Evolutionary conservation across 2,329 filamentous ascomycete species (phyloP).

Genomic region (Fusarium sarcochroum): DNA sequence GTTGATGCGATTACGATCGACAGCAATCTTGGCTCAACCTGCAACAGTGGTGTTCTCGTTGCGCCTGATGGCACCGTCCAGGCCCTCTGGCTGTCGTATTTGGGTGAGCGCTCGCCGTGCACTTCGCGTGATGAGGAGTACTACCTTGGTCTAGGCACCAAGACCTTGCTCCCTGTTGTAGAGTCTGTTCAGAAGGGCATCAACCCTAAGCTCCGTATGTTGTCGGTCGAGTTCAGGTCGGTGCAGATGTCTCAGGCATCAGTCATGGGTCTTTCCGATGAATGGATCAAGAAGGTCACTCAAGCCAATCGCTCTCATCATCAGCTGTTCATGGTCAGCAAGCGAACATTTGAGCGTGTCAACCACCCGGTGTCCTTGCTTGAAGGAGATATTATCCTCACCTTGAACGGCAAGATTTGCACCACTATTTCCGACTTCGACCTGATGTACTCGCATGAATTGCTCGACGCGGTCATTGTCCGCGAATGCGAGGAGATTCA

Average conservation of each 20-base stretch:
- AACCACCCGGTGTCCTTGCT: slow-evolving; percentile 71
- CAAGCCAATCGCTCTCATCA: slow-evolving; percentile 91
- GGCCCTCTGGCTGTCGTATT: slow-evolving; percentile 95
- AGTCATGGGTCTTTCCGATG: slow-evolving; percentile 96
- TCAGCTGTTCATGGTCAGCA: slow-evolving; percentile 98
- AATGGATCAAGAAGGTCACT: slow-evolving; percentile 94
- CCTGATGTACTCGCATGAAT: slow-evolving; percentile 92
- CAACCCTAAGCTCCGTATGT: slow-evolving; percentile 85
- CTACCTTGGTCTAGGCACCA: slow-evolving; percentile 91
- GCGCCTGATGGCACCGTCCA: slow-evolving; percentile 92
- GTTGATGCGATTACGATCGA: slow-evolving; percentile 98
- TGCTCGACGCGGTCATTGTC: slow-evolving; percentile 87
- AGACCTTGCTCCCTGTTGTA: slow-evolving; percentile 89
- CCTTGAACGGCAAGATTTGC: slow-evolving; percentile 90
- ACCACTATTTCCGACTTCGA: slow-evolving; percentile 94
- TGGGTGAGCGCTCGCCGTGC: slow-evolving; percentile 86
- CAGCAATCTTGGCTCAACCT: slow-evolving; percentile 90
- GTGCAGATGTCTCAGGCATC: slow-evolving; percentile 97
- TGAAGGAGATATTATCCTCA: slow-evolving; percentile 94
- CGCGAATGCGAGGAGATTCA: slow-evolving; percentile 85
- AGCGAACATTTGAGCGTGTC: slow-evolving; percentile 78
- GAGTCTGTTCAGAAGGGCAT: slow-evolving; percentile 85
- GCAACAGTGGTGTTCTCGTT: slow-evolving; percentile 93
- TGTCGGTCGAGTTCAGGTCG: slow-evolving; percentile 94
- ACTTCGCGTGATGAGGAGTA: slow-evolving; percentile 95